These are phyloP conservation scores for Quercus rubra DNA, from an alignment of 306 rosid genomes.

Conservation along the genomic window DNA sequence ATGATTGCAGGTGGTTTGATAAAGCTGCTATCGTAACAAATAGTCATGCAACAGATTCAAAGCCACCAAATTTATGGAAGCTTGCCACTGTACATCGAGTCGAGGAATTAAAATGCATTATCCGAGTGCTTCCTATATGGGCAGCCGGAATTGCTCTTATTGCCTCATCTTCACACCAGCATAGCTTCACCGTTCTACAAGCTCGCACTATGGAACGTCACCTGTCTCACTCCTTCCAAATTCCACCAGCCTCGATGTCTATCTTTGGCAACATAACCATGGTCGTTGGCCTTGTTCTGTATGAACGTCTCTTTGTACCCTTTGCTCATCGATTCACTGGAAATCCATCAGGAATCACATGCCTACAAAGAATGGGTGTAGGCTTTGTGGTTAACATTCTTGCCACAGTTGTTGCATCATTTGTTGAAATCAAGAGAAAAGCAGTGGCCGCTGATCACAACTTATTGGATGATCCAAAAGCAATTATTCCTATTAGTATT, in stretches of 20 bases:
- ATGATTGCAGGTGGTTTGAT: constrained; percentile 57
- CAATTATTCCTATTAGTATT: constrained; percentile 56
- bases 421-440: constrained; percentile 59
- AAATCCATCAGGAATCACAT: constrained; percentile 66
- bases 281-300: constrained; percentile 56
- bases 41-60: constrained; percentile 22
- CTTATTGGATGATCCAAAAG: constrained; percentile 56
- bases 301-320: constrained; percentile 70
- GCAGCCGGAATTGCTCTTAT: constrained; percentile 55
- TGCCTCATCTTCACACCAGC: constrained; percentile 51
- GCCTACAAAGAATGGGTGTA: constrained; percentile 83
- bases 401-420: constrained; percentile 49
- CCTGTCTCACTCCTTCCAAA: constrained; percentile 45
- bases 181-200: constrained; percentile 65
- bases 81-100: constrained; percentile 67
- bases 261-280: constrained; percentile 53
- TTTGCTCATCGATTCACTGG: constrained; percentile 44
- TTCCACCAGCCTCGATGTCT: constrained; percentile 66
- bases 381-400: constrained; percentile 54
- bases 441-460: constrained; percentile 37
- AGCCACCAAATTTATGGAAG: constrained; percentile 58
- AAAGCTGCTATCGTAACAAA: constrained; percentile 61
- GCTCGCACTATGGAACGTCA: constrained; percentile 73
- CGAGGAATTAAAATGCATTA: constrained; percentile 70
- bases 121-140: constrained; percentile 75